Base-by-base conservation (phyloP, 129 eudicot genomes). In the Ambrosia artemisiifolia region DNA sequence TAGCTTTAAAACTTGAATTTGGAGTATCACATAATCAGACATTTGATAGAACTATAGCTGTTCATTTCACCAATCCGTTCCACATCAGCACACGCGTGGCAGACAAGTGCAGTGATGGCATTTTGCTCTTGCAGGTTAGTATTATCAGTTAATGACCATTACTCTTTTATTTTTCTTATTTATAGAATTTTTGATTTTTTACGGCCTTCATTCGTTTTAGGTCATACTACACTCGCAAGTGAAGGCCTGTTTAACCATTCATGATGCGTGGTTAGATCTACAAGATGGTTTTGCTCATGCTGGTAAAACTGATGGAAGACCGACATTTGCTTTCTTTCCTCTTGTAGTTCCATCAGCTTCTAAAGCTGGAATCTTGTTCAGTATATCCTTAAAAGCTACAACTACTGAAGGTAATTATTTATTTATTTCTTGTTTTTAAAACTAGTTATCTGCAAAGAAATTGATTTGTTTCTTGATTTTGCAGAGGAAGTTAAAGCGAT, bases 181-280 rank as follows among this genome's bases (percentile, higher is more conserved):
- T 6, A 50, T 24, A 36, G 38, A 38, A 35, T 7, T 1, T 35
- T 3, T 3, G 34, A 14, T 13, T 38, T 28, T 34, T 64, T 74
- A 36, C 2, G 38, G 43, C 44, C 53, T 65, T 30, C 63, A 35
- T 10, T 36, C 12, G 59, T 42, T 57, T 13, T 74, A 94, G 98
- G 99, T 86, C 59, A 88, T 89, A 67, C 82, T 95, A 57, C 88
- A 86, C 72, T 95, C 99, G 44, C 97, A 95, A 82, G 99, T 95
- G 54, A 90, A 95, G 69, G 96, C 99, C 20, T 74, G 89, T 40
- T 74, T 88, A 81, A 82, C 90, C 62, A 85, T 95, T 74, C 72
- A 82, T 66, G 99, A 91, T 85, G 91, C 99, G 30, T 95, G 99
- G 99, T 80, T 95, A 63, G 95, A 91, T 82, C 97, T 95, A 74